Evolutionary conservation across 305 asterid species (phyloP), one percentile per base, ranked within the genome.

Genomic region (Rubia tinctorum): DNA sequence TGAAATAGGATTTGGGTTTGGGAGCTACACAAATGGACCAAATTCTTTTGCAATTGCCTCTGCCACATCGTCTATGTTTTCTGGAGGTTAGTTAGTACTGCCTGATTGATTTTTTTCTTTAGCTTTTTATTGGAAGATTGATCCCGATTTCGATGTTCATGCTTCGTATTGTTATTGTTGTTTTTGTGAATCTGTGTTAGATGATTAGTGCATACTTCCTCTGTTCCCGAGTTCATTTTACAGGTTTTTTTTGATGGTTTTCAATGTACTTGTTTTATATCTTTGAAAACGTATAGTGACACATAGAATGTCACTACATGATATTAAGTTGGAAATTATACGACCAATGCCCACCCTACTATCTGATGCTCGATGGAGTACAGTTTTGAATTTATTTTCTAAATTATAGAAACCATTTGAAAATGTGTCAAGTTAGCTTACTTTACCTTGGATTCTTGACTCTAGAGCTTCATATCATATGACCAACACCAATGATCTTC

Each of bases 61-160:
- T 11, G 43, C 68, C 55, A 6, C 68, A 3, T 37, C 72, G 14
- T 58, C 45, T 20, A 47, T 37, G 7, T 3, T 34, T n/a, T 45
- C 64, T 23, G 40, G 71, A 1, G 44, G 78, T 74, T 4, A 66
- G 77, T 74, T 4, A 66, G 77, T 74, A 49, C 12, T 51, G 1
- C 39, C 1, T 10, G 8, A 8, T 30, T 20, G 12, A 2, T 18
- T 8, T 18, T 39, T 30, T 8, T 3, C 37, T 65, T 65, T 15
- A 0, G 43, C 18, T 65, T 65, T 18, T 0, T 13, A 12, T 30
- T 62, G 12, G 0, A 27, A 4, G 43, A 6, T 12, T 25, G 13
- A 30, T 37, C 6, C 7, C 7, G 40, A n/a, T n/a, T n/a, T 8
- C 25, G 2, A 23, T 6, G 9, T 15, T 4, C 4, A 9, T 12